phyloP scores from a whole-genome alignment of 2,329 filamentous ascomycete species.

The Trichoderma guizhouense region DNA sequence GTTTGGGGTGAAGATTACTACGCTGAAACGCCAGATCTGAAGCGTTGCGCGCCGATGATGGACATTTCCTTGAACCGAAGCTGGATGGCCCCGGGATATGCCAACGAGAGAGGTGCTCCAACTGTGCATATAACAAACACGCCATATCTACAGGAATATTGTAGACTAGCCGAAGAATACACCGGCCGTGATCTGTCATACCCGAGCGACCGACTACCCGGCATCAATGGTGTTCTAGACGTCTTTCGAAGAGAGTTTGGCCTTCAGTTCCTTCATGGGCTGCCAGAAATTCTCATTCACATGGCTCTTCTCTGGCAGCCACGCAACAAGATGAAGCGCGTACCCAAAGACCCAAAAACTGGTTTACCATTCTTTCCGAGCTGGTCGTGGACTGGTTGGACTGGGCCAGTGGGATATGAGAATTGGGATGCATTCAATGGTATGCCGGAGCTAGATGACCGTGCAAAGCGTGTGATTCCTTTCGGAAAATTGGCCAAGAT shows the following conservation, averaged over 20 bases:
- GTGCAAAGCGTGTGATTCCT: neutral
- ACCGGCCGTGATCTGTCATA: slow-evolving; percentile 9
- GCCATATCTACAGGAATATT: slow-evolving; percentile 5
- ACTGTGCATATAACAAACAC: slow-evolving; percentile 2
- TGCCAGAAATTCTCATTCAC: neutral
- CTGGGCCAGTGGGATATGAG: slow-evolving; percentile 10
- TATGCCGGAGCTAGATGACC: neutral
- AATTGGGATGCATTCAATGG: slow-evolving; percentile 6
- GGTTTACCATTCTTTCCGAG: neutral
- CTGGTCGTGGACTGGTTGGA: slow-evolving; percentile 16
- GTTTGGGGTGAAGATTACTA: slow-evolving; percentile 11
- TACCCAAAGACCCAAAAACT: neutral
- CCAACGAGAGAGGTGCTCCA: neutral
- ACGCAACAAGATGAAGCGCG: slow-evolving; percentile 1
- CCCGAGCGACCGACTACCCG: neutral
- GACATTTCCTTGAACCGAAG: slow-evolving; percentile 12
- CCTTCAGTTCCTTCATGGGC: neutral
- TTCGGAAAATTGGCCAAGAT: neutral
- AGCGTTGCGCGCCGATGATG: slow-evolving; percentile 9
- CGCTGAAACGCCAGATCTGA: neutral
- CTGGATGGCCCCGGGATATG: slow-evolving; percentile 5
- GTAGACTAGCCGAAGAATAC: slow-evolving; percentile 1
- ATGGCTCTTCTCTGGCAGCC: slow-evolving; percentile 13
- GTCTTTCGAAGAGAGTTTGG: neutral
- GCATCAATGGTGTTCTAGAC: slow-evolving; percentile 4